Evolutionary conservation across 805 yeast species (phyloP).

Genomic region (Tetrapisispora pingtungensis): DNA sequence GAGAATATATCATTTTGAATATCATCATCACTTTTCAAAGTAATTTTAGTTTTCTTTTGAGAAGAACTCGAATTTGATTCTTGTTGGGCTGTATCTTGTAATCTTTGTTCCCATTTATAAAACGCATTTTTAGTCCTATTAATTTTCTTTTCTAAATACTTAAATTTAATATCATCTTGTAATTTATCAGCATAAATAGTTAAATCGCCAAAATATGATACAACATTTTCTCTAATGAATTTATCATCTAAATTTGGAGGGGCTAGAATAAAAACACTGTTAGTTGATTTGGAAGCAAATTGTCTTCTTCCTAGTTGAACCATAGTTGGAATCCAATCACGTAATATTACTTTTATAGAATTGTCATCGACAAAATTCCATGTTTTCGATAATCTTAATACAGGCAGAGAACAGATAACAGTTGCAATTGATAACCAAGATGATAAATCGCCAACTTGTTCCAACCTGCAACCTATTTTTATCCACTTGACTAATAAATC

Average conservation of each 20-base stretch:
- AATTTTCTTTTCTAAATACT: slow-evolving; percentile 53
- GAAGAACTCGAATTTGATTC: slow-evolving; percentile 5
- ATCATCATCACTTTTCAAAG: slow-evolving; percentile 15
- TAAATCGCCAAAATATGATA: slow-evolving; percentile 88
- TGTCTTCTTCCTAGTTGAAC: slow-evolving; percentile 77
- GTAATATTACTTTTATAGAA: slow-evolving; percentile 48
- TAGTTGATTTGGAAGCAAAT: slow-evolving; percentile 45
- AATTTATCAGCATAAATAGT: slow-evolving; percentile 35
- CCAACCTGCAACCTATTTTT: slow-evolving; percentile 65
- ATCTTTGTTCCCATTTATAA: slow-evolving; percentile 73
- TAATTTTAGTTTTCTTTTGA: not conserved
- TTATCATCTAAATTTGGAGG: slow-evolving; percentile 77
- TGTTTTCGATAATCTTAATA: slow-evolving; percentile 58
- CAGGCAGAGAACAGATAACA: slow-evolving; percentile 69
- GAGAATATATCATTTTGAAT: slow-evolving; percentile 21
- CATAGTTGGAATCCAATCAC: slow-evolving; percentile 89
- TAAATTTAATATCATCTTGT: slow-evolving; percentile 19
- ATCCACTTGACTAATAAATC: slow-evolving; percentile 72
- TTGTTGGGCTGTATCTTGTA: slow-evolving; percentile 14
- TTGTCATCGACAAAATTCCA: slow-evolving; percentile 66
- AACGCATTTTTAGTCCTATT: slow-evolving; percentile 63
- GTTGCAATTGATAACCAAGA: slow-evolving; percentile 90
- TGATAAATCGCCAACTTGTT: slow-evolving; percentile 81
- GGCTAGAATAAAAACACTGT: slow-evolving; percentile 57
- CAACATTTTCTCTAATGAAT: slow-evolving; percentile 65